Evolutionary conservation across 192 early-diverging fungal genomes (phyloP).

Genomic region (Lobosporangium transversale): DNA sequence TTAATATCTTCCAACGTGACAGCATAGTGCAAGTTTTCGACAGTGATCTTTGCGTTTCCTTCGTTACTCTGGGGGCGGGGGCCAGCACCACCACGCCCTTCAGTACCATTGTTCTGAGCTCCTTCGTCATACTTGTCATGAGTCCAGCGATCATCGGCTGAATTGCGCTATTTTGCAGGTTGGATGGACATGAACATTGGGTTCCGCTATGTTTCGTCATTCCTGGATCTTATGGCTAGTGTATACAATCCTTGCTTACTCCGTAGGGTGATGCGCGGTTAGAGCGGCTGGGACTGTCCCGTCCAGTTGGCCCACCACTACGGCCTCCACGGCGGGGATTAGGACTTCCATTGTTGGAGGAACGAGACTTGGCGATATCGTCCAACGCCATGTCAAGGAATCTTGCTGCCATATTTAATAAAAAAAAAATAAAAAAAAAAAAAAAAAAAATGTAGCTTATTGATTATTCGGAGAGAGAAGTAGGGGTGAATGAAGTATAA

Average conservation of each 20-base stretch:
- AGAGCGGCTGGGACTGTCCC: slow-evolving; percentile 33
- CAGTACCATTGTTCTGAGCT: slow-evolving; percentile 8
- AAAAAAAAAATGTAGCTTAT: not conserved
- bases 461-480: not conserved
- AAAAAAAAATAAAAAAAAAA: not conserved
- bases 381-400: slow-evolving; percentile 53
- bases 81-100: slow-evolving; percentile 4
- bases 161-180: slow-evolving; percentile 21
- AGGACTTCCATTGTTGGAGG: slow-evolving; percentile 31
- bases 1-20: slow-evolving; percentile 66
- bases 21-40: slow-evolving; percentile 68
- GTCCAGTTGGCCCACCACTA: slow-evolving; percentile 20
- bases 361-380: slow-evolving; percentile 46
- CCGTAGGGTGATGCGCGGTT: slow-evolving; percentile 44
- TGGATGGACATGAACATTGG: too few species aligned
- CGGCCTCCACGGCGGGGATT: slow-evolving; percentile 25
- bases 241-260: slow-evolving; percentile 8
- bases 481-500: not conserved
- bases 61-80: slow-evolving; percentile 4
- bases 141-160: slow-evolving; percentile 50
- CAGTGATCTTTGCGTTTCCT: slow-evolving; percentile 45
- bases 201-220: too few species aligned
- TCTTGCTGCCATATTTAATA: slow-evolving; percentile 39
- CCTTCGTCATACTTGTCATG: slow-evolving; percentile 57
- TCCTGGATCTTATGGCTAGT: not conserved